Evolutionary conservation across 2,329 filamentous ascomycete genomes (phyloP), one percentile per base, ranked within the genome.

Genomic region (Falciphora oryzae): DNA sequence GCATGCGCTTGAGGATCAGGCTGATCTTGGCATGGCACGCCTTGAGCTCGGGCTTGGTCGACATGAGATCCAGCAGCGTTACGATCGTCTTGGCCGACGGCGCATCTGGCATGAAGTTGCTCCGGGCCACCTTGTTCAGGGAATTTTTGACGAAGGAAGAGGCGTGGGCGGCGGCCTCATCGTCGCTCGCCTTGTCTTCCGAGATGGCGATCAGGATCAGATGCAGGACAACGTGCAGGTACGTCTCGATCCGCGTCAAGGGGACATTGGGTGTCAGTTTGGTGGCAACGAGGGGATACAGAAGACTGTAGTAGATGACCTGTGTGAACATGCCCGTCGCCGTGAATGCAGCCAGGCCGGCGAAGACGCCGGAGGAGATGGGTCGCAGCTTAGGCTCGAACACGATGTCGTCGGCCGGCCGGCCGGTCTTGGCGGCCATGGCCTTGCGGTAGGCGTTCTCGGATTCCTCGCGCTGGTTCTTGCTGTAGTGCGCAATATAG

Each of bases 401-500:
- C 2, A 98, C 93, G 66, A 98, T 88, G 64, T 97, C 93, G 57
- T 92, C 87, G 1, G 85, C 79, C 58, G 88, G 82, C 73, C 93
- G 93, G 25, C 93, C 93, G 0, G 89, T 92, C 77, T 91, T 93
- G 78, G 93, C 93, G 14, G 93, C 91, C 80, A 95, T 88, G 81
- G 91, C 90, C 71, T 90, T 89, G 70, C 90, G 92, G 78, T 95
- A 97, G 3, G 93, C 90, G 69, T 86, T 88, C 76, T 99, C 95
- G 0, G 94, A 92, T 75, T 99, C 95, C 73, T 99, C 95, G 62
- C 95, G 87, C 75, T 98, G 94, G 71, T 99, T 99, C 73, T 97
- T 96, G 72, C 89, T 96, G 76, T 97, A 99, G 73, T 98, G 93
- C 8, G 93, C 91, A 72, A 93, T 95, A 74, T 97, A 99, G 0